Base-by-base conservation (phyloP, 148 eudicot genomes). In the Spergularia bocconei region DNA sequence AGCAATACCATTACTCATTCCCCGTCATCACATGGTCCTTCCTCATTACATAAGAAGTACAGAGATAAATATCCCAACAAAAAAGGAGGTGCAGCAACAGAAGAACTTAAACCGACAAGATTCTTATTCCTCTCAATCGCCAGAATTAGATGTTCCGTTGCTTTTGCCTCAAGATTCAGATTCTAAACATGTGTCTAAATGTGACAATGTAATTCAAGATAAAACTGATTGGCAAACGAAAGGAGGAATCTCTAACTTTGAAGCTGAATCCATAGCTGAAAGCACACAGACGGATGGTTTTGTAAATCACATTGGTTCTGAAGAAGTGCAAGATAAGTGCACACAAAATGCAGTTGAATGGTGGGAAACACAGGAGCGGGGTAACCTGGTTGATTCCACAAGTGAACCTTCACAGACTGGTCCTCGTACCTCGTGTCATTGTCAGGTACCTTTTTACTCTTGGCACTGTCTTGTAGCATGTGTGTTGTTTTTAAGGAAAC, bases 21-120 rank as follows among this genome's bases (percentile, higher is more conserved):
- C 98, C 70, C 93, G 85, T 77, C 97, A 95, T 50, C 93, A 92
- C 81, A 95, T 85, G 97, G 98, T 95, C 56, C 92, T 95, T 70
- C 98, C 98, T 41, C 97, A 90, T 76, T 95, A 92, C 81, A 70
- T 90, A 62, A 84, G 78, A 70, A 86, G 80, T 79, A 63, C 69
- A 69, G 97, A 79, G 69, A 75, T 75, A 33, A 84, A 88, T 41
- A 78, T 78, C 69, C 79, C 80, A 36, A 80, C 62, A 33, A 73
- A 73, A 54, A 70, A 75, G 64, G 70, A 72, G 62, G 72, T 59
- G 2, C 69, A 63, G n/a, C 72, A 78, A 48, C 74, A 51, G 79
- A 71, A 73, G 66, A 76, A 71, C 20, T 52, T 84, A 19, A 85
- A 72, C 70, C 84, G 86, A 74, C 79, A 78, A 61, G 88, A 86